These are phyloP conservation scores for Austropuccinia psidii DNA, from an alignment of 1,284 basidiomycete genomes.

Conservation along the genomic window DNA sequence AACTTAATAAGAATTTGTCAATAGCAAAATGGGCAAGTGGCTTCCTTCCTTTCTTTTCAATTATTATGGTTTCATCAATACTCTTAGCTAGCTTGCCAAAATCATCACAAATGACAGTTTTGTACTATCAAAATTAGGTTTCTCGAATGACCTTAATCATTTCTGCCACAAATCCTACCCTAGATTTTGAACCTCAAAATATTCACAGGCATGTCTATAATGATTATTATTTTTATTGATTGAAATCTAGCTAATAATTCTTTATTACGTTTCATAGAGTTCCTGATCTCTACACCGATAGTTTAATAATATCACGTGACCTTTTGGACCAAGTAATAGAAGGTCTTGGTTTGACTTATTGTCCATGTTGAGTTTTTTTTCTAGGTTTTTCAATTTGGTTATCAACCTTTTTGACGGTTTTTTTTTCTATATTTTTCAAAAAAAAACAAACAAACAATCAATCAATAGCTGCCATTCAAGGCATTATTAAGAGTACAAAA, in stretches of 20 bases:
- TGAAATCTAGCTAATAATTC: not conserved
- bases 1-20: conserved; percentile 13
- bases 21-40: conserved; percentile 23
- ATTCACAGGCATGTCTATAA: not conserved
- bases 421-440: not conserved
- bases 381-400: not conserved
- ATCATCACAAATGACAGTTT: not conserved
- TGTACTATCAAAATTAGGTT: not conserved
- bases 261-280: not conserved
- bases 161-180: conserved; percentile 1
- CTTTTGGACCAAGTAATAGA: conserved; percentile 1
- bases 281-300: conserved; percentile 17
- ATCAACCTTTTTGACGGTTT: not conserved
- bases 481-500: not conserved
- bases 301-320: not conserved
- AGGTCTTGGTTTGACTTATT: conserved; percentile 7
- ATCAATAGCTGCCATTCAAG: conserved; percentile 20
- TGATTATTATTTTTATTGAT: not conserved
- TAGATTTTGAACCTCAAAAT: conserved; percentile 6
- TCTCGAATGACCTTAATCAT: not conserved
- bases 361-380: conserved; percentile 10
- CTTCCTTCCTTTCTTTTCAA: not conserved
- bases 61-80: not conserved
- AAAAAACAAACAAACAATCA: not conserved
- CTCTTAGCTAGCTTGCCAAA: not conserved